Percentiles rank a stretch among this genome's conserved stretches.
These are phyloP conservation scores for Pythium diclinum DNA, from an alignment of 352 stramenopile genomes.

Conservation along the genomic window DNA sequence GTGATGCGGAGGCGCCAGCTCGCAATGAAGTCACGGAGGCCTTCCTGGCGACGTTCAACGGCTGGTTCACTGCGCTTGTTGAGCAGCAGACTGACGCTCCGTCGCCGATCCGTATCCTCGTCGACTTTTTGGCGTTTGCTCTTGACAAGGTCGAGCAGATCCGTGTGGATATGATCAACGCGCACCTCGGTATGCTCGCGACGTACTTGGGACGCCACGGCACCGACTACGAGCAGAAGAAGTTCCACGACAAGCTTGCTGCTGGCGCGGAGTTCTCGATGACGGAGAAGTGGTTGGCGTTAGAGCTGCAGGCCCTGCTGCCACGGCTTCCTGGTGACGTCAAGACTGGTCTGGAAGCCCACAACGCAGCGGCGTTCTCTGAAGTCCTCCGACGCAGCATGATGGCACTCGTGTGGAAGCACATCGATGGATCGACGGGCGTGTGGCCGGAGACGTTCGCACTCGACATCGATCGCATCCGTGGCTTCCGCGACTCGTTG, in stretches of 20 bases:
- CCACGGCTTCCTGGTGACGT: conserved; percentile 27
- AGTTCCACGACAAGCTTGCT: conserved; percentile 33
- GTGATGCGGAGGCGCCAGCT: conserved; percentile 47
- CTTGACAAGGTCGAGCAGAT: conserved; percentile 67
- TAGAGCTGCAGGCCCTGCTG: conserved; percentile 38
- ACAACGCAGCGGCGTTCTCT: conserved; percentile 41
- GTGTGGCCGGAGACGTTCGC: conserved; percentile 67
- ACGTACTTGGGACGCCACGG: conserved; percentile 60
- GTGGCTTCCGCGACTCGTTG: conserved; percentile 47
- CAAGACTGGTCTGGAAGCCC: conserved; percentile 23
- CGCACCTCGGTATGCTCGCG: conserved; percentile 46
- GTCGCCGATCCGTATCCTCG: conserved; percentile 32
- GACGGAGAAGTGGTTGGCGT: conserved; percentile 50
- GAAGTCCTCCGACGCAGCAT: conserved; percentile 45
- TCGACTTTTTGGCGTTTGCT: conserved; percentile 64
- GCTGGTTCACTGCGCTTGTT: conserved; percentile 25
- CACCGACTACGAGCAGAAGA: conserved; percentile 63
- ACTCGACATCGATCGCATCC: conserved; percentile 53
- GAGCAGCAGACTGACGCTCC: conserved; percentile 16
- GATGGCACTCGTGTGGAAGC: conserved; percentile 43
- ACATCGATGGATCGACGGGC: conserved; percentile 45
- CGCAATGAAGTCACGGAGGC: conserved; percentile 40
- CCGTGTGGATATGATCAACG: conserved; percentile 58
- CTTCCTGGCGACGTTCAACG: conserved; percentile 36
- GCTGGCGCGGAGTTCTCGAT: conserved; percentile 28